These are phyloP conservation scores for Lachnellula cervina DNA, from an alignment of 2,329 filamentous ascomycete species.

Conservation along the genomic window DNA sequence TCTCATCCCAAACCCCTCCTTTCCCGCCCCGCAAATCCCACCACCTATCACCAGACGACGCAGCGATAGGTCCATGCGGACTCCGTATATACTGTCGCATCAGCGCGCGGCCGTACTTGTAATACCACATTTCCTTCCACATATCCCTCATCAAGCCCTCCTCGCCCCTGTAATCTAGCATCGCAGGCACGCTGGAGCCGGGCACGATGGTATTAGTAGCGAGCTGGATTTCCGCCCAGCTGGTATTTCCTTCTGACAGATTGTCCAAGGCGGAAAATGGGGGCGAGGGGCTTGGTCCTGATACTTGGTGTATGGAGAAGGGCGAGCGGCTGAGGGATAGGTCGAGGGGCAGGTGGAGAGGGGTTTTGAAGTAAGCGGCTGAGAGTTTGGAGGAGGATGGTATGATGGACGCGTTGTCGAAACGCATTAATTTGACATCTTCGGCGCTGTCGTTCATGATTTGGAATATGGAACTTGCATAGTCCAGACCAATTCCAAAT, in stretches of 20 bases:
- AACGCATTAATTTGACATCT: slow-evolving; percentile 19
- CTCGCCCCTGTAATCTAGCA: slow-evolving; percentile 5
- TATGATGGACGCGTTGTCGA: slow-evolving; percentile 11
- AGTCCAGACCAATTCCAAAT: slow-evolving; percentile 24
- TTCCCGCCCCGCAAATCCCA: slow-evolving; percentile 47
- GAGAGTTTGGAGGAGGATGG: slow-evolving; percentile 8
- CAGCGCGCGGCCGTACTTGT: slow-evolving; percentile 41
- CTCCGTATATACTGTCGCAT: slow-evolving; percentile 44
- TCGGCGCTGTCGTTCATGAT: slow-evolving; percentile 11
- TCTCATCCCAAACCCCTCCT: slow-evolving; percentile 50
- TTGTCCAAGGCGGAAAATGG: slow-evolving; percentile 11
- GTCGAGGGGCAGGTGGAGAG: slow-evolving; percentile 14
- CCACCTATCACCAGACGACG: slow-evolving; percentile 39
- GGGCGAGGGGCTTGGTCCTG: neutral
- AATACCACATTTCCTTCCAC: slow-evolving; percentile 15
- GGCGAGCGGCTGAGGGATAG: slow-evolving; percentile 9
- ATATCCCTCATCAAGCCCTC: neutral
- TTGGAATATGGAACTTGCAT: slow-evolving; percentile 21
- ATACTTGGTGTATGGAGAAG: slow-evolving; percentile 5
- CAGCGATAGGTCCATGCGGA: slow-evolving; percentile 37
- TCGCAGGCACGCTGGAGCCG: slow-evolving; percentile 5
- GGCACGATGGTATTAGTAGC: slow-evolving; percentile 13
- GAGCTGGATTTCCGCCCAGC: slow-evolving; percentile 8
- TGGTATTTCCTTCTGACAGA: slow-evolving; percentile 2
- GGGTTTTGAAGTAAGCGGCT: slow-evolving; percentile 5